phyloP scores from a whole-genome alignment of 164 flowering plant species.

The Santalum album region DNA sequence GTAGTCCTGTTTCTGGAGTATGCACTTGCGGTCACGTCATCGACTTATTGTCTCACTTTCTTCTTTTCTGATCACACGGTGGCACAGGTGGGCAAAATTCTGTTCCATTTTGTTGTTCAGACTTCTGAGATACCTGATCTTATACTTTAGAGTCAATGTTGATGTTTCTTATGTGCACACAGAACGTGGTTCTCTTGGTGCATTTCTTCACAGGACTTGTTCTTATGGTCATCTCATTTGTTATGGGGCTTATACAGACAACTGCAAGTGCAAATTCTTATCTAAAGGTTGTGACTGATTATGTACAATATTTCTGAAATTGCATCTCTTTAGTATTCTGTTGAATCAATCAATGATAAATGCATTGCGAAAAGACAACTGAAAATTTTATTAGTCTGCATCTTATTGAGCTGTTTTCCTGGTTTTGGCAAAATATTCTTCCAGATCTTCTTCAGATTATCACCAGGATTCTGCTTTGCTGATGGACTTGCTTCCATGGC shows the following conservation, averaged over 20 bases:
- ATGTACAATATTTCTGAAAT: background rate
- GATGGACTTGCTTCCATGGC: constrained; percentile 98
- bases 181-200: constrained; percentile 89
- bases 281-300: constrained; percentile 60
- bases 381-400: too few relatives aligned
- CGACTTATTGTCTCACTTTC: constrained; percentile 94
- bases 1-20: constrained; percentile 66
- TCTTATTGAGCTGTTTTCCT: constrained; percentile 1
- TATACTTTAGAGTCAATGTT: background rate
- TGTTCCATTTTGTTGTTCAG: background rate
- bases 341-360: too few relatives aligned
- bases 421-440: constrained; percentile 11
- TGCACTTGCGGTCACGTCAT: constrained; percentile 85
- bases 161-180: constrained; percentile 19
- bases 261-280: constrained; percentile 58
- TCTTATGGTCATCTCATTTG: constrained; percentile 91
- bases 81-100: constrained; percentile 89
- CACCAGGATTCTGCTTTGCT: constrained; percentile 98
- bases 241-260: constrained; percentile 77
- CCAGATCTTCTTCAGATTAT: constrained; percentile 88
- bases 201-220: constrained; percentile 83
- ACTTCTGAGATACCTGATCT: background rate
- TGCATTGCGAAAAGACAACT: too few relatives aligned
- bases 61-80: constrained; percentile 81
- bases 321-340: too few relatives aligned